Evolutionary conservation across 2,329 filamentous ascomycete species (phyloP).

Genomic region (Mycosphaerella arachidis): DNA sequence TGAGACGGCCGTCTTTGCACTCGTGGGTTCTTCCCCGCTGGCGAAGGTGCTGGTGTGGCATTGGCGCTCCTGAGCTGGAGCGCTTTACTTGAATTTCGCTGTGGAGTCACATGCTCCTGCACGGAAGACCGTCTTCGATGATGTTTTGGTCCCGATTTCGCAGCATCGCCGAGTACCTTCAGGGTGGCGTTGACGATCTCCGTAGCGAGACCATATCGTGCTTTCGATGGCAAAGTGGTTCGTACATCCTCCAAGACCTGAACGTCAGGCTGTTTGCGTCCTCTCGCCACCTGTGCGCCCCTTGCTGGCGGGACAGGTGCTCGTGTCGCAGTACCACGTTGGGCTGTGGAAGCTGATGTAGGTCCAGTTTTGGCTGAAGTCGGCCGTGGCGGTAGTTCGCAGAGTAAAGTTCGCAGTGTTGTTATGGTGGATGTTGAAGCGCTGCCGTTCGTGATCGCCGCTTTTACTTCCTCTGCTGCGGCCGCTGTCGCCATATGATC

Average conservation of each 20-base stretch:
- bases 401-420: slow-evolving; percentile 25
- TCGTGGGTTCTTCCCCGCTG: slow-evolving; percentile 6
- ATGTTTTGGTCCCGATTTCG: slow-evolving; percentile 44
- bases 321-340: neutral
- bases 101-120: neutral
- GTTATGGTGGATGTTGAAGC: slow-evolving; percentile 24
- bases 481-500: slow-evolving; percentile 15
- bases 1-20: neutral
- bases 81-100: slow-evolving; percentile 15
- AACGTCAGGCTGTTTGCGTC: slow-evolving; percentile 24
- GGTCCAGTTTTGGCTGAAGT: slow-evolving; percentile 5
- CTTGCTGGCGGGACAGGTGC: slow-evolving; percentile 2
- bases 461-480: slow-evolving; percentile 17
- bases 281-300: slow-evolving; percentile 4
- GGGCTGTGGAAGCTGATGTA: neutral
- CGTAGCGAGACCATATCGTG: slow-evolving; percentile 65
- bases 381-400: slow-evolving; percentile 9
- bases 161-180: slow-evolving; percentile 63
- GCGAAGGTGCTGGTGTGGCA: slow-evolving; percentile 53
- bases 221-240: slow-evolving; percentile 48
- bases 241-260: slow-evolving; percentile 37
- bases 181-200: slow-evolving; percentile 67
- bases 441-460: slow-evolving; percentile 14
- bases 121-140: no score
- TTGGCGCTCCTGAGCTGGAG: slow-evolving; percentile 44